These are phyloP conservation scores for Zygnema circumcarinatum DNA, from an alignment of 139 green algal genomes.

Conservation along the genomic window DNA sequence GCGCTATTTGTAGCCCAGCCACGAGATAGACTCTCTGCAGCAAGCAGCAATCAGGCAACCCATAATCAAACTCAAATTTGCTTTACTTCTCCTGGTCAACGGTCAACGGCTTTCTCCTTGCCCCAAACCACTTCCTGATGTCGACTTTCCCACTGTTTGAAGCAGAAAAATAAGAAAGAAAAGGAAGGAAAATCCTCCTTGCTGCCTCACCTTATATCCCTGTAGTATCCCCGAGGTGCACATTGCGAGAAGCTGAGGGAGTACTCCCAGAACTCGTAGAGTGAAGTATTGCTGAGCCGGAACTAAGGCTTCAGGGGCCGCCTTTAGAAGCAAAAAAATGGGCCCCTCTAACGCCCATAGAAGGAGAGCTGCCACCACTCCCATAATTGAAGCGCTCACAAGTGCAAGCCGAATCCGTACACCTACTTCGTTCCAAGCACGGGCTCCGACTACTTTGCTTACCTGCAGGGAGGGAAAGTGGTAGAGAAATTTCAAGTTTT, in stretches of 20 bases:
- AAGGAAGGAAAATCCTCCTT: no score
- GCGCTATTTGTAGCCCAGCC: conserved; percentile 63
- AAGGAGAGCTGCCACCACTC: conserved; percentile 26
- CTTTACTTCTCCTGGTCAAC: no score
- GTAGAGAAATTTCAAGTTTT: no score
- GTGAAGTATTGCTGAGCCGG: conserved; percentile 62
- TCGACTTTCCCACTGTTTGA: no score
- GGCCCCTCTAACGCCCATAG: conserved; percentile 57
- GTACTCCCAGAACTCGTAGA: conserved; percentile 57
- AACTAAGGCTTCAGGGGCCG: conserved; percentile 38
- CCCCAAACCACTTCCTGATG: no score
- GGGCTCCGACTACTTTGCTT: conserved; percentile 57
- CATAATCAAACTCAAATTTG: no score
- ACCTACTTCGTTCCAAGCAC: conserved; percentile 59
- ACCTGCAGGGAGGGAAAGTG: conserved; percentile 12
- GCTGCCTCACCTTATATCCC: conserved; percentile 62
- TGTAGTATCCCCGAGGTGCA: conserved; percentile 66
- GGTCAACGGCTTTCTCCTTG: no score
- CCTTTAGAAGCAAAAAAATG: conserved; percentile 19
- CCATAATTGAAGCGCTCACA: conserved; percentile 3
- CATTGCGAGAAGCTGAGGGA: conserved; percentile 70
- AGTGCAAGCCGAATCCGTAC: conserved; percentile 63
- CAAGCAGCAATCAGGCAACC: neutral
- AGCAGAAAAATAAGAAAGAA: no score
- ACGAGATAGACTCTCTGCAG: conserved; percentile 59